Evolutionary conservation across 1,284 basidiomycete genomes (phyloP).

Genomic region (Rhodotorula mucilaginosa): DNA sequence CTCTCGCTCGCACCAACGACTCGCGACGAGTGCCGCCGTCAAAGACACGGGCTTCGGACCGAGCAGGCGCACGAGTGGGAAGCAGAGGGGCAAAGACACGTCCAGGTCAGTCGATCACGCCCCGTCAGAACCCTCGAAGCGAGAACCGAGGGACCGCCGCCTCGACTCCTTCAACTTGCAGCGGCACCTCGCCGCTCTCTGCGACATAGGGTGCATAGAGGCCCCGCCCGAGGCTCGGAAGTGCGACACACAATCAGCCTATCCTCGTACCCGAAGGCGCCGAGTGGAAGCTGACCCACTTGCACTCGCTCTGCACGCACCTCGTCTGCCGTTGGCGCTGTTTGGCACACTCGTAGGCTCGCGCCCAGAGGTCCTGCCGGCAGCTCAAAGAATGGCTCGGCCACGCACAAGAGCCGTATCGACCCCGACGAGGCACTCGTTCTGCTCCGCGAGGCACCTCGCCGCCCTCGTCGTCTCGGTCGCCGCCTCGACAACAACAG

Average conservation of each 20-base stretch:
- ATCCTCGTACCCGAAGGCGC: no score
- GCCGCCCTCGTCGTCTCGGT: slow-evolving; percentile 4
- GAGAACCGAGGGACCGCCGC: background rate
- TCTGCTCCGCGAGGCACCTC: background rate
- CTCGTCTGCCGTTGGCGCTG: no score
- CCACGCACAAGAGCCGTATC: background rate
- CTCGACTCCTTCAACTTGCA: background rate
- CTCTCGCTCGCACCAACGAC: no score
- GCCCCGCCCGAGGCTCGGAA: no score
- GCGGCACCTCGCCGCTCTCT: no score
- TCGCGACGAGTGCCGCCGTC: no score
- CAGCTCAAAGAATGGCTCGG: slow-evolving; percentile 3
- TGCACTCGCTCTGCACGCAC: background rate
- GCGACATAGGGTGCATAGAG: no score
- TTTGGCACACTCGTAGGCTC: no score
- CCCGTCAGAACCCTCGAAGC: background rate
- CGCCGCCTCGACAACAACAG: background rate
- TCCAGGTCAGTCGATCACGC: background rate
- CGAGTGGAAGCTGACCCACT: no score
- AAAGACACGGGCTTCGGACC: background rate
- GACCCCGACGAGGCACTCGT: background rate
- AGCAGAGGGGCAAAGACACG: background rate
- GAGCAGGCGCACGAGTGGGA: background rate
- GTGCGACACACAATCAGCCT: no score
- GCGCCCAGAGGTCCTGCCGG: no score